Conservation (phyloP, 768 basidiomycete species). For the Mycena latifolia region DNA sequence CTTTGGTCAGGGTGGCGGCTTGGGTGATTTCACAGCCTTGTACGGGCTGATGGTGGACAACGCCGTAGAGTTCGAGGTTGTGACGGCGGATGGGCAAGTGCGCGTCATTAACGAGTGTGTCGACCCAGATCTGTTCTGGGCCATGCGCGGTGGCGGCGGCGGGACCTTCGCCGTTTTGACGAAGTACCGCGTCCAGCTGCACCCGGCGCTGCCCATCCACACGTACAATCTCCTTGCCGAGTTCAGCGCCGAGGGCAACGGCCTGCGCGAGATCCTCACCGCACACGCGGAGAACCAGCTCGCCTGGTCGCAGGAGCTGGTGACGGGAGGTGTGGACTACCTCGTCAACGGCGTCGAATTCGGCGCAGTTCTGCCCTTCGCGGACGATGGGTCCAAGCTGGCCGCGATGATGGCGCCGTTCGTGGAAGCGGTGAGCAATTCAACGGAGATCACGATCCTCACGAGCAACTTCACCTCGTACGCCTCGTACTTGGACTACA, state of each 20-base stretch:
- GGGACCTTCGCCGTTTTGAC: constrained; percentile 25
- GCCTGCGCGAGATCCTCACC: constrained; percentile 27
- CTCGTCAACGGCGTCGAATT: constrained; percentile 22
- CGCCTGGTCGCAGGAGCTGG: constrained; percentile 27
- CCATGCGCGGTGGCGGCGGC: constrained; percentile 29
- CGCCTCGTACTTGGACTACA: constrained; percentile 24
- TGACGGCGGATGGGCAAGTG: constrained; percentile 23
- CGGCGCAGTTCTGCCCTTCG: constrained; percentile 15
- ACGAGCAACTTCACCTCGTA: constrained; percentile 24
- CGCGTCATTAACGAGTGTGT: constrained; percentile 22
- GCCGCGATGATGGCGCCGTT: constrained; percentile 21
- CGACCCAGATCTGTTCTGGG: constrained; percentile 27
- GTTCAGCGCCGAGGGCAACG: constrained; percentile 25
- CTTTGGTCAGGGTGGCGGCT: constrained; percentile 21
- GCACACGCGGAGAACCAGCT: constrained; percentile 25
- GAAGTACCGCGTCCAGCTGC: constrained; percentile 21
- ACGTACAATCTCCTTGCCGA: constrained; percentile 24
- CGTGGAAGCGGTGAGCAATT: constrained; percentile 22
- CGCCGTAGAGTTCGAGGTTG: constrained; percentile 23
- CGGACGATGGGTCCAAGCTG: constrained; percentile 27
- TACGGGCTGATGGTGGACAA: constrained; percentile 26
- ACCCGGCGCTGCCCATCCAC: constrained; percentile 23
- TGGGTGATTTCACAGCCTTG: constrained; percentile 16
- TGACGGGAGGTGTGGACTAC: constrained; percentile 21
- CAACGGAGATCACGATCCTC: constrained; percentile 26